Conservation (phyloP, 257 asterid genomes). For the Leonotis leonurus region DNA sequence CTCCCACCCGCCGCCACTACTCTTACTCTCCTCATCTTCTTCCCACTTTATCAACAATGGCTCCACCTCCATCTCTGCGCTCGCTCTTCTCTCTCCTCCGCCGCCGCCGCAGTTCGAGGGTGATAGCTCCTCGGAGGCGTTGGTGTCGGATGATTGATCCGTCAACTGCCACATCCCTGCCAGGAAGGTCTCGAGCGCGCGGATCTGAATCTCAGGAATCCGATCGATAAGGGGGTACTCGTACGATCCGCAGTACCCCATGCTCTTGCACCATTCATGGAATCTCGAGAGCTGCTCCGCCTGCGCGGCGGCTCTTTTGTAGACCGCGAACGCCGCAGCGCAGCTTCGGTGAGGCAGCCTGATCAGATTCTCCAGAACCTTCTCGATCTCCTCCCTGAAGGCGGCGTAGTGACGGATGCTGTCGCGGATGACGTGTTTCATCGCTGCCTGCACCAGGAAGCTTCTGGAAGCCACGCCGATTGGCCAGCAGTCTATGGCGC, state of each 20-base stretch:
- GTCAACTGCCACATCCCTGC: conserved; percentile 54
- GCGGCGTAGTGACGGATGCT: conserved; percentile 38
- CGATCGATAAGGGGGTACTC: conserved; percentile 51
- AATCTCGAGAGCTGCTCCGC: conserved; percentile 35
- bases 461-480: conserved; percentile 33
- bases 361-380: conserved; percentile 44
- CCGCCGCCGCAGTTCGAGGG: background rate
- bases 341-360: conserved; percentile 40
- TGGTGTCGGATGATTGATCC: conserved; percentile 35
- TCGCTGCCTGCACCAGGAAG: conserved; percentile 36
- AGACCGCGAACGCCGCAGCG: conserved; percentile 40
- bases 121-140: background rate
- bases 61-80: conserved; percentile 12
- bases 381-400: conserved; percentile 32
- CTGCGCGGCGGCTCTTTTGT: conserved; percentile 52
- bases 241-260: conserved; percentile 44
- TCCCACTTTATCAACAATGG: conserved; percentile 47
- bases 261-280: conserved; percentile 42
- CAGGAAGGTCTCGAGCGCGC: conserved; percentile 49
- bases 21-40: conserved; percentile 15
- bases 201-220: conserved; percentile 47
- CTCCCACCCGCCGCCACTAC: conserved; percentile 41
- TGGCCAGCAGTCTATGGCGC: conserved; percentile 54
- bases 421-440: conserved; percentile 50
- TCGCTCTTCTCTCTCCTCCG: background rate